A percentile compares a stretch with the other conserved stretches of the same genome.
These are phyloP conservation scores for Brettanomyces bruxellensis DNA, from an alignment of 805 yeast species.

Conservation along the genomic window DNA sequence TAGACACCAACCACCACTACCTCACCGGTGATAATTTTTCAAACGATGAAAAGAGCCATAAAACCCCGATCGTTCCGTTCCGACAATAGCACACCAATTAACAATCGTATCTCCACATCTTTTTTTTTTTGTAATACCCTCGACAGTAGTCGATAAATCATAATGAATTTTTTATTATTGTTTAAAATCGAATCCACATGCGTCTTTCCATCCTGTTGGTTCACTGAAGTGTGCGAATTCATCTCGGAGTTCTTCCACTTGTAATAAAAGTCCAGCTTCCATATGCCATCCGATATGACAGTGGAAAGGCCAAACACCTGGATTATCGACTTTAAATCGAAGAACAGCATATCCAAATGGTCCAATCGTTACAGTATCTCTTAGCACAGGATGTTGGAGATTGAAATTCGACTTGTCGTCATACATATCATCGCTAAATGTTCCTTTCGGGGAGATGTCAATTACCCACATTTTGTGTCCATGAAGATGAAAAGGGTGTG, in stretches of 20 bases:
- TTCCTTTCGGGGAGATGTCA: constrained; percentile 38
- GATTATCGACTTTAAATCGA: constrained; percentile 80
- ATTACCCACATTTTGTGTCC: constrained; percentile 79
- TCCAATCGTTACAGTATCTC: constrained; percentile 67
- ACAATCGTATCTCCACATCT: too few relatives aligned
- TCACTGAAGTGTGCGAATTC: constrained; percentile 5
- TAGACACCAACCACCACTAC: too few relatives aligned
- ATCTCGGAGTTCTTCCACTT: constrained; percentile 9
- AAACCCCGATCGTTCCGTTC: too few relatives aligned
- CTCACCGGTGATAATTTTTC: too few relatives aligned
- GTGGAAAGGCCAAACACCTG: constrained; percentile 95
- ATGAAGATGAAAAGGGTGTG: constrained; percentile 91
- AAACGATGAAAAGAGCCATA: too few relatives aligned
- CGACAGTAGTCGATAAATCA: too few relatives aligned
- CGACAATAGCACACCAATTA: too few relatives aligned
- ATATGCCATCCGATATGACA: constrained; percentile 96
- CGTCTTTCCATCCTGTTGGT: constrained; percentile 4
- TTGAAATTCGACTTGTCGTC: constrained; percentile 17
- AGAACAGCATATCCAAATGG: constrained; percentile 74
- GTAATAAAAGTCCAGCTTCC: constrained; percentile 13
- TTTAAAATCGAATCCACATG: constrained; percentile 8
- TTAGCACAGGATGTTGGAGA: constrained; percentile 55
- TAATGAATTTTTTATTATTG: neutral
- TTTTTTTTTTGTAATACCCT: too few relatives aligned
- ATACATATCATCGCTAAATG: constrained; percentile 40